Conservation (phyloP, 371 early-diverging fungal species). For the Smittium mucronatum region DNA sequence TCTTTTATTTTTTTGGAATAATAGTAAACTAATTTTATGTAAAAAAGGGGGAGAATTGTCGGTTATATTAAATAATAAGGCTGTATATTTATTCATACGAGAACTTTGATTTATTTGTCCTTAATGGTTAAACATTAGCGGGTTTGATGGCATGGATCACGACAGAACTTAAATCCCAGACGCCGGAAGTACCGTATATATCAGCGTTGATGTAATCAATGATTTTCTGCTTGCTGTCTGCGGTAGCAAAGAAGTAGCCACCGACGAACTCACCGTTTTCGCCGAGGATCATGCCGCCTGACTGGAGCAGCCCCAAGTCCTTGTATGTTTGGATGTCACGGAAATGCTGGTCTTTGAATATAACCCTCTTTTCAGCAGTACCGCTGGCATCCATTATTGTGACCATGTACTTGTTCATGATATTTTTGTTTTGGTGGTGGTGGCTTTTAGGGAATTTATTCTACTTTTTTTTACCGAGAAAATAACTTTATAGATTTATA, state of each 20-base stretch:
- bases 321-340: background rate
- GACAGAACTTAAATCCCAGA: background rate
- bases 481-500: too few relatives aligned
- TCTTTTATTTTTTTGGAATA: too few relatives aligned
- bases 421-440: background rate
- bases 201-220: background rate
- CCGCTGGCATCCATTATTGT: background rate
- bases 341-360: background rate
- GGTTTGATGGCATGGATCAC: background rate
- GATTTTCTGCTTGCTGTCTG: background rate
- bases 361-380: background rate
- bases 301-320: background rate
- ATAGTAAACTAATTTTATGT: too few relatives aligned
- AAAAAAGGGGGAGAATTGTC: too few relatives aligned
- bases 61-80: too few relatives aligned
- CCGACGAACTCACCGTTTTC: background rate
- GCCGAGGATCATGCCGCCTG: background rate
- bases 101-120: too few relatives aligned
- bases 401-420: background rate
- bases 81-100: too few relatives aligned
- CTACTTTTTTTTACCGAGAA: too few relatives aligned
- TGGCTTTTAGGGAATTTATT: too few relatives aligned
- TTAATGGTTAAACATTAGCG: background rate
- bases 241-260: background rate
- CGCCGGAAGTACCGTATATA: background rate